Conservation (phyloP, 148 eudicot species). For the Silene uniflora region DNA sequence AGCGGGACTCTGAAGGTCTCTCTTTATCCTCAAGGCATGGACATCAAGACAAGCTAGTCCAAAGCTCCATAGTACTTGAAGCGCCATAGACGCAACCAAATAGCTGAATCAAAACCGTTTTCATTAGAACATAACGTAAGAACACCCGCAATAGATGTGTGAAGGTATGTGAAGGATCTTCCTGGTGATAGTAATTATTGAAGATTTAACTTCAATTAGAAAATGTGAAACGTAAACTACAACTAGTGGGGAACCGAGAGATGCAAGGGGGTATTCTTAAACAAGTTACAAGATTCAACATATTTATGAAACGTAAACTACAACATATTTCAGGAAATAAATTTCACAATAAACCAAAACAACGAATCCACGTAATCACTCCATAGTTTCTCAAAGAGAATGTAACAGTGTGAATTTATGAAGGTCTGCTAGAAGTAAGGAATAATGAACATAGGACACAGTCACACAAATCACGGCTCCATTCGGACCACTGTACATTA, state of each 20-base stretch:
- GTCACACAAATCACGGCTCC: background rate
- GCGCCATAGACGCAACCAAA: conserved; percentile 92
- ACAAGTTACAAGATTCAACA: too few species aligned
- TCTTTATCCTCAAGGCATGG: conserved; percentile 70
- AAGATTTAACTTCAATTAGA: background rate
- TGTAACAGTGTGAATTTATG: too few species aligned
- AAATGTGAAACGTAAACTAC: background rate
- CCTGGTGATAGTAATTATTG: background rate
- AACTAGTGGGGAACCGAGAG: background rate
- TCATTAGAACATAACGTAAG: conserved; percentile 1
- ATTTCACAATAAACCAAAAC: background rate
- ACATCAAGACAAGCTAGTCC: conserved; percentile 83
- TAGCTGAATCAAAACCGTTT: conserved; percentile 47
- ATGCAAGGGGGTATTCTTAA: background rate
- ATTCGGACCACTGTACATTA: background rate
- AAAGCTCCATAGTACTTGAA: conserved; percentile 89
- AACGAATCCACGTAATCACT: too few species aligned
- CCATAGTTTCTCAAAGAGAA: background rate
- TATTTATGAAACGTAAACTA: too few species aligned
- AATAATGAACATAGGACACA: background rate
- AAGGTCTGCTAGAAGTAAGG: background rate
- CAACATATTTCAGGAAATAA: background rate
- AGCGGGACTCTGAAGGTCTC: conserved; percentile 62
- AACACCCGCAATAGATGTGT: background rate
- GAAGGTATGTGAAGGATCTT: background rate